Evolutionary conservation across 2,329 filamentous ascomycete genomes (phyloP).

Genomic region (Aspergillus ibericus): DNA sequence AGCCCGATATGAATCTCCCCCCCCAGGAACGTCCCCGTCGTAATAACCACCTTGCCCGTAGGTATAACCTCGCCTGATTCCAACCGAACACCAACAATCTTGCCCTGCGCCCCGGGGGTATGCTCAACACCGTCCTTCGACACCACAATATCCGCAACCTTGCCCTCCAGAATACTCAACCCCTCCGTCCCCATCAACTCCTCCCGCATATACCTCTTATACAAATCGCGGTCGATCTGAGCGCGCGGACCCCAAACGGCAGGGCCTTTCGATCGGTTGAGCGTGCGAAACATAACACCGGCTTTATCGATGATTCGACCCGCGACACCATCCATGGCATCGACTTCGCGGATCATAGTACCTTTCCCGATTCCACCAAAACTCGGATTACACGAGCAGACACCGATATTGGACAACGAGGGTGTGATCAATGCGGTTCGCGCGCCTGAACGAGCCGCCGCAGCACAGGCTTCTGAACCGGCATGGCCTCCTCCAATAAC

Average conservation of each 20-base stretch:
- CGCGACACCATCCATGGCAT: constrained; percentile 87
- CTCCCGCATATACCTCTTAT: constrained; percentile 86
- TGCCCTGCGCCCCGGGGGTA: constrained; percentile 58
- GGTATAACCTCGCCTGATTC: constrained; percentile 84
- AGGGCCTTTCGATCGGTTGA: constrained; percentile 87
- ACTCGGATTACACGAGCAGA: constrained; percentile 95
- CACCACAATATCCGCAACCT: constrained; percentile 87
- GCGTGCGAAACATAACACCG: constrained; percentile 85
- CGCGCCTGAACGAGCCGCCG: constrained; percentile 83
- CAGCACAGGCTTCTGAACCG: constrained; percentile 88
- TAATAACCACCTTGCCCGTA: constrained; percentile 83
- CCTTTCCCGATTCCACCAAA: constrained; percentile 99
- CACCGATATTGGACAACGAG: constrained; percentile 81
- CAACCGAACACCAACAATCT: constrained; percentile 79
- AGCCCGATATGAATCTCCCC: constrained; percentile 96
- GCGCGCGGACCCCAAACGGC: constrained; percentile 96
- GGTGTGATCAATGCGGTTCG: constrained; percentile 88
- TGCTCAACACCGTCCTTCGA: constrained; percentile 56
- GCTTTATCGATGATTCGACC: constrained; percentile 90
- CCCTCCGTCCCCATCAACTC: constrained; percentile 78
- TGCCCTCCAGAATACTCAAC: constrained; percentile 77
- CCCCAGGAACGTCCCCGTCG: constrained; percentile 91
- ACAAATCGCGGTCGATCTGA: constrained; percentile 89
- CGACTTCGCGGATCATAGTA: constrained; percentile 91
- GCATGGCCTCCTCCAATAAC: constrained; percentile 96